Conservation (phyloP, 2,329 filamentous ascomycete genomes). For the Xylariaceae sp. region DNA sequence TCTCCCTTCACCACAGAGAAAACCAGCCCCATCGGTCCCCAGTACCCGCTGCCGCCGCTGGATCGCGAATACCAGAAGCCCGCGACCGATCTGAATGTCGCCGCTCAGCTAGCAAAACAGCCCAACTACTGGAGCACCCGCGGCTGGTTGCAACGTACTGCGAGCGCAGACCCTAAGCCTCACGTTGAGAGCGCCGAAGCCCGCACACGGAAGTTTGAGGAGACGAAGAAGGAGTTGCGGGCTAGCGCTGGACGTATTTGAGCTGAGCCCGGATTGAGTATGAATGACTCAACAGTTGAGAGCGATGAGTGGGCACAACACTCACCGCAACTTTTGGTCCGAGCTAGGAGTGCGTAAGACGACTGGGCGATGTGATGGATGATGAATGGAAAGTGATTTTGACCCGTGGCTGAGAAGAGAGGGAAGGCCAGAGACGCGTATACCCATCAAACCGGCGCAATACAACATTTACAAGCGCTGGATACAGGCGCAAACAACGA, state of each 20-base stretch:
- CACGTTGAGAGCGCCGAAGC: constrained; percentile 27
- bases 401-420: background rate
- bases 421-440: background rate
- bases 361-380: background rate
- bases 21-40: constrained; percentile 4
- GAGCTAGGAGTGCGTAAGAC: too few relatives aligned
- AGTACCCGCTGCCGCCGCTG: constrained; percentile 24
- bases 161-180: constrained; percentile 5
- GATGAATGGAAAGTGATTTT: background rate
- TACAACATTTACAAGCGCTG: too few relatives aligned
- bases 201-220: constrained; percentile 37
- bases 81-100: constrained; percentile 24
- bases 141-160: constrained; percentile 24
- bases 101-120: constrained; percentile 24
- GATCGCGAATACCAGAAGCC: constrained; percentile 22
- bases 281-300: too few relatives aligned
- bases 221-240: constrained; percentile 44
- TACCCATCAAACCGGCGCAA: background rate
- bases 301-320: too few relatives aligned
- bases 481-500: too few relatives aligned
- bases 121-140: constrained; percentile 24
- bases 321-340: too few relatives aligned
- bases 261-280: background rate
- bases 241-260: constrained; percentile 23
- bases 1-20: constrained; percentile 1